These are phyloP conservation scores for Aspergillus bombycis DNA, from an alignment of 2,329 filamentous ascomycete species.

Conservation along the genomic window DNA sequence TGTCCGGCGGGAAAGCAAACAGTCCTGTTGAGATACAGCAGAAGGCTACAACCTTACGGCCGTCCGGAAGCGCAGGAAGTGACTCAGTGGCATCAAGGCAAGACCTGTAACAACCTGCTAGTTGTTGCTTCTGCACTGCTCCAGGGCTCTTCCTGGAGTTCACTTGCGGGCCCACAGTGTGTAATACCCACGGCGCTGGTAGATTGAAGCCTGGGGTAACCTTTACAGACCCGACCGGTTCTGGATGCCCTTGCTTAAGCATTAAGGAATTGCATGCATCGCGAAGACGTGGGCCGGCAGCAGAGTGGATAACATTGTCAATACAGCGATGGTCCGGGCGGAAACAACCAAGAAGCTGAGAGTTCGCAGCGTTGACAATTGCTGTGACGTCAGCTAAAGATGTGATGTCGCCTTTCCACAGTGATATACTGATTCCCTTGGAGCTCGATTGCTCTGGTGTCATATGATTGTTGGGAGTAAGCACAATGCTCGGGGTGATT, in stretches of 20 bases:
- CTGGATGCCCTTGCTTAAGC: conserved; percentile 11
- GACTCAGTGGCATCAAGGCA: conserved; percentile 18
- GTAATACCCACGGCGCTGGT: conserved; percentile 19
- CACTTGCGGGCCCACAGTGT: conserved; percentile 28
- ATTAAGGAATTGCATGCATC: conserved; percentile 24
- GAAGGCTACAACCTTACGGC: conserved; percentile 23
- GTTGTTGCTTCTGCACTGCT: conserved; percentile 13
- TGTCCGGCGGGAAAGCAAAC: conserved; percentile 25
- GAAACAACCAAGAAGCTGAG: conserved; percentile 26
- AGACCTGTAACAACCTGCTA: conserved; percentile 22
- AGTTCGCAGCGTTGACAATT: conserved; percentile 29
- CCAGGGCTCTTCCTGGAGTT: neutral
- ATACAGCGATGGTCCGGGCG: conserved; percentile 27
- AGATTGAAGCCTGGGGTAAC: conserved; percentile 25
- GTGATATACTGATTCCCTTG: neutral
- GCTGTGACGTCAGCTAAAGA: conserved; percentile 23
- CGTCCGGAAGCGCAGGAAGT: conserved; percentile 17
- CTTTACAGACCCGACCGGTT: conserved; percentile 19
- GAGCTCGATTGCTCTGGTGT: neutral
- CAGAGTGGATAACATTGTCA: conserved; percentile 29
- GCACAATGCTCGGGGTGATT: conserved; percentile 2
- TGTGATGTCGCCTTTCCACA: conserved; percentile 31
- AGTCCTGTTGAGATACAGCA: conserved; percentile 30
- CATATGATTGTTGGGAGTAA: neutral
- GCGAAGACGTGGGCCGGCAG: conserved; percentile 26